Percentiles rank a stretch among this genome's conserved stretches.
These are phyloP conservation scores for Daldinia loculata DNA, from an alignment of 495 filamentous ascomycete species.

Conservation along the genomic window DNA sequence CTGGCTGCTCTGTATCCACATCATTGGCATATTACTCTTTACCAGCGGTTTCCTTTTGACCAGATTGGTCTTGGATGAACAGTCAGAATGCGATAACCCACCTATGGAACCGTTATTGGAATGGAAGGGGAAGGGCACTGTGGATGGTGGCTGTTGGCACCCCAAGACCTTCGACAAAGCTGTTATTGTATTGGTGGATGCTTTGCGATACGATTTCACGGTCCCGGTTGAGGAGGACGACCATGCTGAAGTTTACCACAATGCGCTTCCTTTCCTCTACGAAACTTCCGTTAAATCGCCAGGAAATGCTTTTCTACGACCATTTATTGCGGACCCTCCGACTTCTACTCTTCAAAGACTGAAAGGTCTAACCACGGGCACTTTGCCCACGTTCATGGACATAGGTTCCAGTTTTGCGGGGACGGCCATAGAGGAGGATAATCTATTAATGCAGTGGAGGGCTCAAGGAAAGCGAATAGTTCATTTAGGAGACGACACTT, in stretches of 20 bases:
- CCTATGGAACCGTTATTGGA: conserved; percentile 63
- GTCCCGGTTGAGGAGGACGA: conserved; percentile 71
- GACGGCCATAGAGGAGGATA: conserved; percentile 97
- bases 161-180: conserved; percentile 91
- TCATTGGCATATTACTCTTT: conserved; percentile 87
- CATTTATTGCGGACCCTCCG: conserved; percentile 97
- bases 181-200: conserved; percentile 90
- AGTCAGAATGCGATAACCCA: conserved; percentile 79
- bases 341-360: conserved; percentile 91
- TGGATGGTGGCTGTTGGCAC: conserved; percentile 88
- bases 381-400: conserved; percentile 93
- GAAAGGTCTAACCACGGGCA: conserved; percentile 95
- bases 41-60: conserved; percentile 97
- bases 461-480: conserved; percentile 84
- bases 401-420: conserved; percentile 94
- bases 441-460: conserved; percentile 83
- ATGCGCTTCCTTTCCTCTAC: conserved; percentile 85
- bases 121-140: conserved; percentile 57
- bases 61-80: conserved; percentile 85
- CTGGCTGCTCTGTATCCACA: conserved; percentile 72
- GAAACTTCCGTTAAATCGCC: conserved; percentile 77
- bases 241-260: conserved; percentile 77
- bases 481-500: conserved; percentile 96
- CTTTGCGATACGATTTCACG: conserved; percentile 95
- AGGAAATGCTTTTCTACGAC: conserved; percentile 84